Evolutionary conservation across 108 stramenopile genomes (phyloP), one percentile per base, ranked within the genome.

Genomic region (Cyclotella kingstonii): DNA sequence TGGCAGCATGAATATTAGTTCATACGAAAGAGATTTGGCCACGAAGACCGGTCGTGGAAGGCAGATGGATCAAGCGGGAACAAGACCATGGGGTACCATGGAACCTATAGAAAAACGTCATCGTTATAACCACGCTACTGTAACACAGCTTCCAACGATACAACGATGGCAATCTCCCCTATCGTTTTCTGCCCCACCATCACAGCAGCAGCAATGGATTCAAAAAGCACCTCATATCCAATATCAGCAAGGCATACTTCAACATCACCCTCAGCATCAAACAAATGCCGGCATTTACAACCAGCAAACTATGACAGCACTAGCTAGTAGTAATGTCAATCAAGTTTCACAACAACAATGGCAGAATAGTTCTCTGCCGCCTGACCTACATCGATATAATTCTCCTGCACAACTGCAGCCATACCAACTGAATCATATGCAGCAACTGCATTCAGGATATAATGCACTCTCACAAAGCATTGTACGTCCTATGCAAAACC

Each of bases 1-100:
- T 44, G 90, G 90, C 3, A 86, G 85, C 62, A 92, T 92, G 90
- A 92, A 92, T 48, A 87, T 92, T 44, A 77, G 81, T 33, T 87
- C 85, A 8, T 87, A 92, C 42, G 90, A 92, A 54, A 66, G 90
- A 12, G 72, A 89, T 28, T 61, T 92, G 66, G 90, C 90, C 18
- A 70, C 78, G 36, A 64, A 67, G 49, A 89, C 64, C 15, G 90
- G 90, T 19, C 73, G 90, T 36, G 87, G 87, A 17, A 57, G 76
- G 47, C 81, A 92, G 44, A 89, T 92, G 90, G 50, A 89, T 56
- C 83, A 92, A 74, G 81, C 90, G 31, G 90, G 90, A 15, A 92
- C 87, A 15, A 64, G 90, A 55, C 56, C 87, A 6, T 92, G 90
- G 90, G 90, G 90, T 31, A 74, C 90, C 10, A 87, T 89, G 84